A percentile compares a stretch with the other conserved stretches of the same genome.
Conservation (phyloP, 495 filamentous ascomycete genomes). For the Cudoniella acicularis region DNA sequence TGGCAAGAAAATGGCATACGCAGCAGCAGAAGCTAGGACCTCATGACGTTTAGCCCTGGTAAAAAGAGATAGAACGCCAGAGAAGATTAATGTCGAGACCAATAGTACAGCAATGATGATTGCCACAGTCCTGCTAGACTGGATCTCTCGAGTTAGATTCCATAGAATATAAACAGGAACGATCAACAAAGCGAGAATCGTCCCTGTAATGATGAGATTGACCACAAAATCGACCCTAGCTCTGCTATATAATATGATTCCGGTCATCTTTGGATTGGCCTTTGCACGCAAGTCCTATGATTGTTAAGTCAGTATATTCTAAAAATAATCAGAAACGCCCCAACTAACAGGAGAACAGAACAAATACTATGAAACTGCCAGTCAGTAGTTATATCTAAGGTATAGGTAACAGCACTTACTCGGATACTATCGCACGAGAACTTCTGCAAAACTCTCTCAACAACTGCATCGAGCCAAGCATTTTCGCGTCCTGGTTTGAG, state of each 20-base stretch:
- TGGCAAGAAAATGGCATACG: neutral
- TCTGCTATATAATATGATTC: neutral
- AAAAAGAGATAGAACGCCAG: neutral
- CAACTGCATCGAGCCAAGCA: conserved; percentile 34
- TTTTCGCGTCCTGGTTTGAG: conserved; percentile 29
- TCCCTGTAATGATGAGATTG: conserved; percentile 17
- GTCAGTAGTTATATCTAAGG: no score
- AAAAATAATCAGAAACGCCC: neutral
- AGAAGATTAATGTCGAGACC: conserved; percentile 11
- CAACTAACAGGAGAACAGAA: neutral
- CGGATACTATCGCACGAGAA: neutral
- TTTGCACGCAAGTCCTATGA: neutral
- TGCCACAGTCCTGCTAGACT: neutral
- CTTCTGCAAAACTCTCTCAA: conserved; percentile 26
- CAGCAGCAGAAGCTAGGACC: conserved; percentile 4
- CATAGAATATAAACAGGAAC: conserved; percentile 27
- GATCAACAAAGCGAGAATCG: conserved; percentile 23
- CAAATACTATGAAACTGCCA: neutral
- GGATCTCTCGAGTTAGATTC: neutral
- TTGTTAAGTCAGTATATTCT: conserved; percentile 26
- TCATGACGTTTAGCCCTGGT: neutral
- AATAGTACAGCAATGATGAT: neutral
- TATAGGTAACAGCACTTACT: no score
- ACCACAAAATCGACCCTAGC: conserved; percentile 1
- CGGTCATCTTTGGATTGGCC: neutral